Evolutionary conservation across 257 asterid genomes (phyloP).

Genomic region (Ehretia macrophylla): DNA sequence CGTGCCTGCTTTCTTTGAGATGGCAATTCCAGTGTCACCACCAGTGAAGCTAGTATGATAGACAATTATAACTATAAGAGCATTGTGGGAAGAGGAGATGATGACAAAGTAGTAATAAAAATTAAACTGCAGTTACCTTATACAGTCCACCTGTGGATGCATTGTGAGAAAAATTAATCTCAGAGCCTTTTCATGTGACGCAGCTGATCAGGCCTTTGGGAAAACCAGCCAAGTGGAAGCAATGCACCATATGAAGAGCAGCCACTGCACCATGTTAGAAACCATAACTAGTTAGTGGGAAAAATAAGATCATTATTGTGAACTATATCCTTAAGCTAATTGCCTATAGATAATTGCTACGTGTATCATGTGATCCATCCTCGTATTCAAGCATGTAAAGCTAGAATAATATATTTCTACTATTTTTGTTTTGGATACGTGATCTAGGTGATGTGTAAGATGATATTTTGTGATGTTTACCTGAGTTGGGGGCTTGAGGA

Average conservation of each 20-base stretch:
- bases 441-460: background rate
- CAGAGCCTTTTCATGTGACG: constrained; percentile 84
- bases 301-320: background rate
- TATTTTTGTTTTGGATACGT: background rate
- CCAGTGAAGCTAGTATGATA: constrained; percentile 67
- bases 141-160: constrained; percentile 92
- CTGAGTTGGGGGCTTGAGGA: constrained; percentile 97
- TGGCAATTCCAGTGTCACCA: constrained; percentile 88
- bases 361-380: background rate
- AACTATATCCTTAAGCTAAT: background rate
- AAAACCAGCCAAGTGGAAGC: constrained; percentile 84
- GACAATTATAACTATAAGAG: background rate
- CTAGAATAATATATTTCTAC: background rate
- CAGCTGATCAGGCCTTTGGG: constrained; percentile 90
- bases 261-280: constrained; percentile 81
- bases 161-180: constrained; percentile 79
- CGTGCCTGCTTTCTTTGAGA: constrained; percentile 96
- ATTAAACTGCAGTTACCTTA: constrained; percentile 39
- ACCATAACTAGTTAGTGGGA: background rate
- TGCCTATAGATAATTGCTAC: background rate
- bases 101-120: background rate
- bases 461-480: constrained; percentile 19
- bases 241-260: constrained; percentile 73
- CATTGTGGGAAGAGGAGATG: background rate
- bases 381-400: background rate